phyloP scores from a whole-genome alignment of 371 early-diverging fungal genomes.

The Rhizopus stolonifer region DNA sequence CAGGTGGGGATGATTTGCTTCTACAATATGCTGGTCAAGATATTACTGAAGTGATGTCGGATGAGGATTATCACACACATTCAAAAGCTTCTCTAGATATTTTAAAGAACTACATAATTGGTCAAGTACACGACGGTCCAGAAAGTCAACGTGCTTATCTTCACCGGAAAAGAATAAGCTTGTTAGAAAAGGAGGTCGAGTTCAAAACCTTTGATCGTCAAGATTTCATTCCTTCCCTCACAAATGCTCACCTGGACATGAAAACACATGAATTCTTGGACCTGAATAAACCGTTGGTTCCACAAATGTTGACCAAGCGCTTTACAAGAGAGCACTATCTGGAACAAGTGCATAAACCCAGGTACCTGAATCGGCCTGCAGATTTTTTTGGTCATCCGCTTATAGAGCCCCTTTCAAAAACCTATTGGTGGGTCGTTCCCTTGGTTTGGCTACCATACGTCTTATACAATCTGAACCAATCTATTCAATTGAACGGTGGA shows the following conservation, averaged over 20 bases:
- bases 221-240: constrained; percentile 47
- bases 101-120: constrained; percentile 79
- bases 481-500: constrained; percentile 21
- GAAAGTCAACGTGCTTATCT: constrained; percentile 13
- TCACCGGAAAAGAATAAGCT: constrained; percentile 20
- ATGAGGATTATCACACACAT: constrained; percentile 76
- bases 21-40: constrained; percentile 77
- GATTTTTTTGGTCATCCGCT: constrained; percentile 73
- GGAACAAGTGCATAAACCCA: constrained; percentile 89
- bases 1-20: constrained; percentile 78
- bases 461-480: constrained; percentile 27
- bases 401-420: constrained; percentile 81
- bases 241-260: constrained; percentile 45
- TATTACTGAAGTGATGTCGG: constrained; percentile 71
- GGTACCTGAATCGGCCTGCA: constrained; percentile 77
- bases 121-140: constrained; percentile 61
- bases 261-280: constrained; percentile 79
- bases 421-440: constrained; percentile 94
- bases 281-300: constrained; percentile 75
- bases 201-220: constrained; percentile 41
- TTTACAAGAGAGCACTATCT: constrained; percentile 83
- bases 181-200: constrained; percentile 26
- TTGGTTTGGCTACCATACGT: constrained; percentile 82
- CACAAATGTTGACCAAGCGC: constrained; percentile 72
- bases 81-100: constrained; percentile 83